Evolutionary conservation across 352 stramenopile genomes (phyloP), one percentile per base, ranked within the genome.

Genomic region (Pythium aquatile): DNA sequence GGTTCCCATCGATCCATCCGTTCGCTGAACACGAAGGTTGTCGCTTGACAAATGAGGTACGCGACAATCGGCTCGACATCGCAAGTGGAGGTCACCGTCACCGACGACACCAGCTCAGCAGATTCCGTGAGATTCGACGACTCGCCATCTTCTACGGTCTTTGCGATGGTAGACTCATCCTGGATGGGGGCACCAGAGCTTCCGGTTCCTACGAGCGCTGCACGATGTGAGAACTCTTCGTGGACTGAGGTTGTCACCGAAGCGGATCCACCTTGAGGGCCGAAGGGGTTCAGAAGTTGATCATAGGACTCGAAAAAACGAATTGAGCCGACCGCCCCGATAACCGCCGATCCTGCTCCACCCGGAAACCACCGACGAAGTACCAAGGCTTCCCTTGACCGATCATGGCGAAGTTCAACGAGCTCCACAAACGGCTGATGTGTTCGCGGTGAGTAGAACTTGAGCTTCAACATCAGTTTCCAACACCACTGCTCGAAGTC

Each of bases 401-500:
- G 77, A 63, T 94, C 85, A 16, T 79, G 79, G 17, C 75, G 69
- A n/a, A 96, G 68, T 61, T 92, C 75, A 26, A 96, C 90, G 1
- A 93, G 72, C 20, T 73, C 68, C 1, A 94, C 52, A 53, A 92
- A 78, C 6, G 87, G 85, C 32, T 89, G 70, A 28, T 91, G 81
- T 1, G 78, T 83, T 24, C 73, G 74, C 1, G 81, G 81, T 9
- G 83, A 91, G 61, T 96, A 91, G 70, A 96, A 94, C 16, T 80
- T 77, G 42, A 96, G 72, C 63, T 91, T 93, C 1, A 94, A 75
- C 65, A 96, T 88, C 2, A 93, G 51, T 57, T 81, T 86, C 87
- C 87, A 96, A 64, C 85, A 93, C 87, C 87, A 96, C 11, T 83
- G 77, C 26, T 88, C 75, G 52, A 96, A 94, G 64, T 96, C 82